These are phyloP conservation scores for Hypericum androsaemum DNA, from an alignment of 345 rosid species.

Conservation along the genomic window DNA sequence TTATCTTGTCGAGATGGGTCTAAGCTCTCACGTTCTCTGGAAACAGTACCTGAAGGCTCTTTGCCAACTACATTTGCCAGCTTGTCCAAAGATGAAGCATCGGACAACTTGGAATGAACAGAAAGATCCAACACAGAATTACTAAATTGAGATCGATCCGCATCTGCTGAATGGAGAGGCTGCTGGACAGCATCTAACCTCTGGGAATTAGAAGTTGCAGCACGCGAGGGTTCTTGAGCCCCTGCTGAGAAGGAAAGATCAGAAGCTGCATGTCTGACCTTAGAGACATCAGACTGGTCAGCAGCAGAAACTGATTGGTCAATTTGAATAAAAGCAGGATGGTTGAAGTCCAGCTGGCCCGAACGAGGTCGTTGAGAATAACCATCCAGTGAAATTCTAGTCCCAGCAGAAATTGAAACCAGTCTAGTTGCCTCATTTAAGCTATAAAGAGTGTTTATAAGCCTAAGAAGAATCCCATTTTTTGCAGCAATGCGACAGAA, in stretches of 20 bases:
- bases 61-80: conserved; percentile 18
- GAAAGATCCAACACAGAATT: conserved; percentile 42
- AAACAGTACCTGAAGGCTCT: conserved; percentile 20
- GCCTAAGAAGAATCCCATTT: conserved; percentile 75
- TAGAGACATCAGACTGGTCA: conserved; percentile 56
- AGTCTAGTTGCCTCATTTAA: conserved; percentile 89
- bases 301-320: conserved; percentile 36
- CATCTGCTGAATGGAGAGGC: conserved; percentile 29
- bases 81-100: conserved; percentile 30
- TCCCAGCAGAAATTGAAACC: conserved; percentile 58
- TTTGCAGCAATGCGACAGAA: conserved; percentile 94
- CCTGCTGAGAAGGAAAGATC: conserved; percentile 34
- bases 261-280: conserved; percentile 45
- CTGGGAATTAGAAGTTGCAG: conserved; percentile 64
- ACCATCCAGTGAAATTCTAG: conserved; percentile 50
- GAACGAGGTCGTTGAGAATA: conserved; percentile 52
- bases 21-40: conserved; percentile 33
- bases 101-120: conserved; percentile 30
- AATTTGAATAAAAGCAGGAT: conserved; percentile 51
- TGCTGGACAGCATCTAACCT: conserved; percentile 52
- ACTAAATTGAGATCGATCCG: conserved; percentile 57
- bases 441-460: conserved; percentile 90
- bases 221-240: conserved; percentile 54
- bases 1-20: conserved; percentile 39
- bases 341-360: conserved; percentile 62